phyloP scores from a whole-genome alignment of 768 basidiomycete genomes.

The Agaricus subrufescens region DNA sequence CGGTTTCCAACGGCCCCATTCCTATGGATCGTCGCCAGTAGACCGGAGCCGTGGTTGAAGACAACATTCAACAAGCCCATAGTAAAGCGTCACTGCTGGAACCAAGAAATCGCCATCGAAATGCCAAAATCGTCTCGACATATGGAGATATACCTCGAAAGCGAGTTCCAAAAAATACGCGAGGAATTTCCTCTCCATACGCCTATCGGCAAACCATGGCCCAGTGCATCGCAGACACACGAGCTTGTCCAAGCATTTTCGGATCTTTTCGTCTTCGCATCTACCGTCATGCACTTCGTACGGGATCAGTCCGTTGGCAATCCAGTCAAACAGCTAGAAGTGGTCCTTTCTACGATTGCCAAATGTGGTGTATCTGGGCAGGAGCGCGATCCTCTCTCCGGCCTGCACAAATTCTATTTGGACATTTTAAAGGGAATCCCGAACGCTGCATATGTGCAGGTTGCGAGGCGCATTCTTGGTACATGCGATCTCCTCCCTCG shows the following conservation, averaged over 20 bases:
- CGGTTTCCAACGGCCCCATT: neutral
- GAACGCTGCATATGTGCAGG: no score
- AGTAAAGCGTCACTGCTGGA: neutral
- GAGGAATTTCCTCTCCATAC: neutral
- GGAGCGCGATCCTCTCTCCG: neutral
- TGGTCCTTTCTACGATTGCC: neutral
- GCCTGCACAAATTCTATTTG: neutral
- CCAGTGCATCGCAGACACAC: neutral
- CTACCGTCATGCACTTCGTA: neutral
- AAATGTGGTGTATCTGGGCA: neutral
- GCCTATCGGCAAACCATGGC: neutral
- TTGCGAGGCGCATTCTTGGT: neutral
- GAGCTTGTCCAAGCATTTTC: neutral
- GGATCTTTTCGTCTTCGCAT: slow-evolving; percentile 4
- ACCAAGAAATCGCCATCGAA: neutral
- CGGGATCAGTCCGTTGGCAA: neutral
- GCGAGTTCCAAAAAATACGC: neutral
- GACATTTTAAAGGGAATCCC: neutral
- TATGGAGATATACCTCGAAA: slow-evolving; percentile 3
- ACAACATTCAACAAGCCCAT: neutral
- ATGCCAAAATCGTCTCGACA: neutral
- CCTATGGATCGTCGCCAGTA: slow-evolving; percentile 3
- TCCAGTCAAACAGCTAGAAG: neutral
- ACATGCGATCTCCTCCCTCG: neutral
- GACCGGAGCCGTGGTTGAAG: neutral